Base-by-base conservation (phyloP, 306 rosid genomes). In the Benincasa hispida region DNA sequence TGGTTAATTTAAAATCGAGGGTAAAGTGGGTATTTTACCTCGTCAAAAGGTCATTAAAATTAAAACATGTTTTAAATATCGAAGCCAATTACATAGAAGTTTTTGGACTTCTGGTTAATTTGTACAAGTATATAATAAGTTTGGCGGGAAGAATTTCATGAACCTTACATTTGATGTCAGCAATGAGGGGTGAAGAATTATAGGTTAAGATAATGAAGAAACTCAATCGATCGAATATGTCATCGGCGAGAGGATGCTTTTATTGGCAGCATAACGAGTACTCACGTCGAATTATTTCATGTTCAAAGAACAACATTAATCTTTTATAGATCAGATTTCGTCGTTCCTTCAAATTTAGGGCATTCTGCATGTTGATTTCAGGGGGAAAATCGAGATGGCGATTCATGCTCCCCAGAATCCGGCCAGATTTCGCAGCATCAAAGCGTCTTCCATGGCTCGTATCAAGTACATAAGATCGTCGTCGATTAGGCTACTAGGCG, bases 381-480 rank as follows among this genome's bases (percentile, higher is more conserved):
- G 39, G 51, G 50, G 60, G 45, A 18, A 28, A 1, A 14, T 1
- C 48, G 59, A 17, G 39, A 72, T 14, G 37, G 13, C 56, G 21
- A 8, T 28, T 72, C 76, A 72, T 14, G 41, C 59, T 72, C 32
- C 78, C 51, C 78, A 74, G n/a, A 56, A 74, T 21, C 54, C 62
- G 25, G 68, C 35, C 17, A 74, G 45, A 41, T 47, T 67, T 5
- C 61, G 79, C 61, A 83, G 77, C 2, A 63, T 81, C 61, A 81
- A 79, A 63, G 81, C 87, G 47, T 84, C 88, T 60, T 87, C 87
- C 91, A 87, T 77, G 80, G 92, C 86, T 70, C 88, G 83, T 61
- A 85, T 58, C 54, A 89, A 70, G 51, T 87, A 83, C 17, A 86
- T 24, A 37, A 87, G 58, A 82, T 86, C 87, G 14, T 73, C 84